phyloP scores from a whole-genome alignment of 176 grass and related monocot genomes.

The Aegilops tauschii region DNA sequence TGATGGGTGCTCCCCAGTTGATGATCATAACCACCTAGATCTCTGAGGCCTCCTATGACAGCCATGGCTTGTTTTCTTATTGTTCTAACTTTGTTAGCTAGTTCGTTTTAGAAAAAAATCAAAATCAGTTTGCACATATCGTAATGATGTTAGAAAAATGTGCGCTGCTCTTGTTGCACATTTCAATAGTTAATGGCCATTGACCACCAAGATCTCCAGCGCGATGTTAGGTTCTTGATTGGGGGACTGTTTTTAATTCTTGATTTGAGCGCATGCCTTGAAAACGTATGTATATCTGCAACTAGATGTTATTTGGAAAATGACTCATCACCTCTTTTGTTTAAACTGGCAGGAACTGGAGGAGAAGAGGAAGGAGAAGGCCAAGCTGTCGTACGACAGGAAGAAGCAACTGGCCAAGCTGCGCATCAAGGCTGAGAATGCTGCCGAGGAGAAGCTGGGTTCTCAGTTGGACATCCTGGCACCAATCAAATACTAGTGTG shows the following conservation, averaged over 20 bases:
- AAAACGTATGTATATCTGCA: background rate
- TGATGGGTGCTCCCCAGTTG: conserved; percentile 28
- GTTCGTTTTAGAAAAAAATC: background rate
- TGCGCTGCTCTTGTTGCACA: too few relatives aligned
- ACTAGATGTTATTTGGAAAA: background rate
- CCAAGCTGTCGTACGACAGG: conserved; percentile 48
- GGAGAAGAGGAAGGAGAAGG: conserved; percentile 61
- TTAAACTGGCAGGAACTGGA: conserved; percentile 37
- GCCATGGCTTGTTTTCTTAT: background rate
- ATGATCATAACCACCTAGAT: conserved; percentile 10
- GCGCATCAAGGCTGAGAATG: conserved; percentile 51
- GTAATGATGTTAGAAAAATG: background rate
- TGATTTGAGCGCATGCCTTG: background rate
- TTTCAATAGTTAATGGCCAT: background rate
- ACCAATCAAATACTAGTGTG: background rate
- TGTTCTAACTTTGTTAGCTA: background rate
- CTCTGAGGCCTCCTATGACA: background rate
- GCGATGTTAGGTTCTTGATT: background rate
- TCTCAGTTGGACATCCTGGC: conserved; percentile 37
- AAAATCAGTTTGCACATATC: too few relatives aligned
- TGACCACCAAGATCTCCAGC: background rate
- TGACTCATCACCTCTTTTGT: background rate
- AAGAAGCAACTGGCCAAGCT: conserved; percentile 61
- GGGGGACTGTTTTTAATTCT: background rate
- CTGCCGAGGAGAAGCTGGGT: conserved; percentile 52